Evolutionary conservation across 2,329 filamentous ascomycete species (phyloP).

Genomic region (Fusarium aywerte): DNA sequence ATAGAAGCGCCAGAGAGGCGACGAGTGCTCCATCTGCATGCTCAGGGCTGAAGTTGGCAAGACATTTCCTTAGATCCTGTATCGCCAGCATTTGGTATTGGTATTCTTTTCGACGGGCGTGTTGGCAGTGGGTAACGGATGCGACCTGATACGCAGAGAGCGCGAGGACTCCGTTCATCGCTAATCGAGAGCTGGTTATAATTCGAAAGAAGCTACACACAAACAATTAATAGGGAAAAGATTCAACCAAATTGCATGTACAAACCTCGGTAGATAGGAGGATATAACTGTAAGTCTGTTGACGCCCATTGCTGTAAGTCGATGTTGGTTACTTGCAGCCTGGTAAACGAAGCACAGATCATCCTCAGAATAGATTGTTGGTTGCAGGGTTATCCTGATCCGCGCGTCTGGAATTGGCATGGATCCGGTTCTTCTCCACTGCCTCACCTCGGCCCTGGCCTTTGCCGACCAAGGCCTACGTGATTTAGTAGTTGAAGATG

Average conservation of each 20-base stretch:
- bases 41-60: slow-evolving; percentile 12
- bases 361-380: slow-evolving; percentile 27
- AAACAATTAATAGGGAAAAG: neutral
- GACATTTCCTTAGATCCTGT: slow-evolving; percentile 15
- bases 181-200: slow-evolving; percentile 16
- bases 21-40: slow-evolving; percentile 27
- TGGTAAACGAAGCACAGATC: slow-evolving; percentile 31
- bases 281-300: slow-evolving; percentile 24
- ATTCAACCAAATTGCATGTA: accelerated
- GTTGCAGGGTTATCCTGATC: slow-evolving; percentile 19
- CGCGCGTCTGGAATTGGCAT: slow-evolving; percentile 26
- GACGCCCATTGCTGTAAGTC: slow-evolving; percentile 26
- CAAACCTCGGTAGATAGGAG: slow-evolving; percentile 23
- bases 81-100: slow-evolving; percentile 33
- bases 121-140: slow-evolving; percentile 16
- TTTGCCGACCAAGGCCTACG: slow-evolving; percentile 26
- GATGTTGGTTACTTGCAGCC: slow-evolving; percentile 23
- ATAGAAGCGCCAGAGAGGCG: slow-evolving; percentile 20
- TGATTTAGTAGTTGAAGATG: neutral
- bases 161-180: slow-evolving; percentile 27
- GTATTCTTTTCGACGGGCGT: slow-evolving; percentile 27
- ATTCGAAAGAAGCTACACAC: slow-evolving; percentile 20
- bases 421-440: slow-evolving; percentile 31
- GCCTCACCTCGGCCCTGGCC: slow-evolving; percentile 31
- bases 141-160: slow-evolving; percentile 30